phyloP scores from a whole-genome alignment of 2,329 filamentous ascomycete genomes.

The Mycocentrospora acerina region DNA sequence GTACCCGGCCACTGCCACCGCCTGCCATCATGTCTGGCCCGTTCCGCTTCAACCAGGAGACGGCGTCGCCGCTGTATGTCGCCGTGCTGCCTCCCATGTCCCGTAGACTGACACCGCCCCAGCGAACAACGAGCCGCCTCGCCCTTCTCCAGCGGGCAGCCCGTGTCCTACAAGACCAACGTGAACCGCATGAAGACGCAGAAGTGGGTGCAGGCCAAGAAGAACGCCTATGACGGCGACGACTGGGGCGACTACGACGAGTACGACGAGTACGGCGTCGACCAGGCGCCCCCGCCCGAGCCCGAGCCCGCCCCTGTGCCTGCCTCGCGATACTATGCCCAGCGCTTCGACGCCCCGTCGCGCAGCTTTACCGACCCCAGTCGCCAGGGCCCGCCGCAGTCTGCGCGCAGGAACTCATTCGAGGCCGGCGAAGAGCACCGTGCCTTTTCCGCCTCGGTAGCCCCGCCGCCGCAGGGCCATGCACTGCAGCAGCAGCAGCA shows the following conservation, averaged over 20 bases:
- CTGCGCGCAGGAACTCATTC: slow-evolving; percentile 52
- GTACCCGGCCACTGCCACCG: background rate
- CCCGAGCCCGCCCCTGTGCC: slow-evolving; percentile 43
- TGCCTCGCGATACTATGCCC: slow-evolving; percentile 47
- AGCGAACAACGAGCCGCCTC: slow-evolving; percentile 34
- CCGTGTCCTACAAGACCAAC: slow-evolving; percentile 74
- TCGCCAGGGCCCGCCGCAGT: slow-evolving; percentile 24
- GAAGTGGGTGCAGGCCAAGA: slow-evolving; percentile 92
- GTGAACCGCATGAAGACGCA: slow-evolving; percentile 86
- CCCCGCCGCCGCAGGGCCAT: slow-evolving; percentile 19
- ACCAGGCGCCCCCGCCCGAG: slow-evolving; percentile 47
- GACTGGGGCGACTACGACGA: slow-evolving; percentile 78
- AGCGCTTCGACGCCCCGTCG: slow-evolving; percentile 29
- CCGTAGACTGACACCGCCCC: slow-evolving; percentile 14
- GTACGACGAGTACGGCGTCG: slow-evolving; percentile 58
- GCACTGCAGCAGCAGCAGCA: slow-evolving; percentile 12
- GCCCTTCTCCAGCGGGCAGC: slow-evolving; percentile 37
- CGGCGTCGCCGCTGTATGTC: slow-evolving; percentile 43
- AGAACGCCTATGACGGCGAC: slow-evolving; percentile 84
- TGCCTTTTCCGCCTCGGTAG: slow-evolving; percentile 47
- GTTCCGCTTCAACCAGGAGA: slow-evolving; percentile 42
- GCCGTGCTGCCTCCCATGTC: background rate
- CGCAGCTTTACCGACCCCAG: slow-evolving; percentile 47
- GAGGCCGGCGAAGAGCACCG: slow-evolving; percentile 56
- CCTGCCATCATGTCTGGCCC: slow-evolving; percentile 41